Conservation (phyloP, 768 basidiomycete genomes). For the Mycena polygramma region DNA sequence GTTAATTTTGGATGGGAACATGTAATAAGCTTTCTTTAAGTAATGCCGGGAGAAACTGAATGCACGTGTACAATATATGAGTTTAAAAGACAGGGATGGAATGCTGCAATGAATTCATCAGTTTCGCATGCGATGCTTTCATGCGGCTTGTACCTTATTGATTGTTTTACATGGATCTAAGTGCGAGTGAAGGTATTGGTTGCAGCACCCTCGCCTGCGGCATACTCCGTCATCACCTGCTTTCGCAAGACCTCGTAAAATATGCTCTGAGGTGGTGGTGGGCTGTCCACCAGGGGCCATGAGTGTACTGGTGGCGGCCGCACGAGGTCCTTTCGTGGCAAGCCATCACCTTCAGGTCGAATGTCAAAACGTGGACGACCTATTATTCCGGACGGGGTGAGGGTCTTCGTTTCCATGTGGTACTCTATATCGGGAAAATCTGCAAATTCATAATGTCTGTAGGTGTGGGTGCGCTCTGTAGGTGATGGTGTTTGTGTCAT, state of each 20-base stretch:
- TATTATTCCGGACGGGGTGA: not conserved
- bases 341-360: not conserved
- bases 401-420: not conserved
- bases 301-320: conserved; percentile 3
- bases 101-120: no score
- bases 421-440: conserved; percentile 10
- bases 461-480: not conserved
- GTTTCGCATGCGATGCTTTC: no score
- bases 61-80: no score
- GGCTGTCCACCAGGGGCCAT: not conserved
- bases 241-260: conserved; percentile 17
- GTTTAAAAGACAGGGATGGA: no score
- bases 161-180: no score
- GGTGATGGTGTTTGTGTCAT: not conserved
- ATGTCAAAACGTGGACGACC: conserved; percentile 6
- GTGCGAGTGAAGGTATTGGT: not conserved
- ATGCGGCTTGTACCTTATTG: no score
- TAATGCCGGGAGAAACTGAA: no score
- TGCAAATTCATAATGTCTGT: conserved; percentile 13
- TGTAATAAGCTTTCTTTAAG: no score
- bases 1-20: no score
- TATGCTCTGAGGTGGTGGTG: conserved; percentile 21
- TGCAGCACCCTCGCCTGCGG: not conserved
- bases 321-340: conserved; percentile 11
- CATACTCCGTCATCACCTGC: conserved; percentile 10